Base-by-base conservation (phyloP, 2,329 filamentous ascomycete species). In the Stachybotrys echinatus region DNA sequence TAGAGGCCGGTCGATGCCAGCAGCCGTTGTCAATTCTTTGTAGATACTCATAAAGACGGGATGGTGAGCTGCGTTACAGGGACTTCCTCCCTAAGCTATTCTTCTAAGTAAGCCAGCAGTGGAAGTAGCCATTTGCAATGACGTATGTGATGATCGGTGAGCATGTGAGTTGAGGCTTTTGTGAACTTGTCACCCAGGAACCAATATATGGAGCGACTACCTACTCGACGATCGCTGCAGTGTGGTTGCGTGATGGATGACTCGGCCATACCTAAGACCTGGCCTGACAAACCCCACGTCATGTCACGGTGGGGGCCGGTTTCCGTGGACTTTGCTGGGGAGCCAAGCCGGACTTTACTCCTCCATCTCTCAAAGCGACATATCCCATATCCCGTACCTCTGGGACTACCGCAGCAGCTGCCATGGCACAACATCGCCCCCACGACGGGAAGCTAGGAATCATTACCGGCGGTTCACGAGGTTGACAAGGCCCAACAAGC, bases 401-500 rank as follows among this genome's bases (percentile, higher is more conserved):
- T 12, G 12, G 27, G 12, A 31, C 27, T 12, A 12, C 7, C 27
- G 6, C 27, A 12, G 10, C 27, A 34, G 27, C 27, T 3, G 52
- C 40, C 49, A 64, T 65, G 57, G 46, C 55, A 47, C 49, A 48
- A 21, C 17, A 53, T 39, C 54, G 62, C 46, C 64, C 65, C 5
- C 63, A 66, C 51, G 59, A 63, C 12, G 56, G 56, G 21, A 67
- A 67, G 51, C 62, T 67, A 23, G 65, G 64, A 17, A 64, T 67
- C 47, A 57, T 67, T 17, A 67, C 65, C 5, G 65, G 65, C 23
- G 65, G 64, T 22, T 67, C 65, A 48, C 55, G 65, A 63, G 65
- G 65, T 66, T 38, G 65, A 48, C 55, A 65, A 63, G 65, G 65
- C 65, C 37, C 27, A 57, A 40, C 22, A 58, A 56, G 56, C 38